A percentile compares a stretch with the other conserved stretches of the same genome.
These are phyloP conservation scores for Pythium brassicae DNA, from an alignment of 352 stramenopile species.

Conservation along the genomic window DNA sequence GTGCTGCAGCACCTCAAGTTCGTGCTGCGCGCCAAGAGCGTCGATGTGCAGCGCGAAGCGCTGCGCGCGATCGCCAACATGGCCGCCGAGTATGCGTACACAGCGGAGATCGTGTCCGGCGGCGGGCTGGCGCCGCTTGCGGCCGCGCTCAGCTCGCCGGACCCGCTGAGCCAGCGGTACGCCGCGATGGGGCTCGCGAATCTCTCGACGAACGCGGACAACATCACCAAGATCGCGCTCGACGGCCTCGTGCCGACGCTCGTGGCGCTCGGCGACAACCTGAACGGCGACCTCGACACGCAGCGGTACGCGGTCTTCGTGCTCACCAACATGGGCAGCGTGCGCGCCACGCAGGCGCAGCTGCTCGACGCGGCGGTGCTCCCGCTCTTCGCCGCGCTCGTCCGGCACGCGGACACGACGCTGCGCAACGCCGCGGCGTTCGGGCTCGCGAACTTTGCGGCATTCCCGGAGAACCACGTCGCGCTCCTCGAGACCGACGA, in stretches of 20 bases:
- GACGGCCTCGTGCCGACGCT: conserved; percentile 88
- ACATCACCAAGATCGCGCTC: conserved; percentile 88
- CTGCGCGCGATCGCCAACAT: conserved; percentile 94
- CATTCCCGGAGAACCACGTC: conserved; percentile 89
- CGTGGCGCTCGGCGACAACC: conserved; percentile 75
- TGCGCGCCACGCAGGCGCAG: conserved; percentile 77
- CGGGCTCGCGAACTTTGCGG: conserved; percentile 92
- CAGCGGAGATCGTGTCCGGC: conserved; percentile 87
- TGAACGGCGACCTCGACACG: conserved; percentile 89
- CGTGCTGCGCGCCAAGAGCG: conserved; percentile 87
- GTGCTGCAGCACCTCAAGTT: conserved; percentile 96
- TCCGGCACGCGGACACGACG: conserved; percentile 78
- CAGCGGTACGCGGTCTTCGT: conserved; percentile 92
- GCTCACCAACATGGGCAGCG: conserved; percentile 92
- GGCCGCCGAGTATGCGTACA: conserved; percentile 93
- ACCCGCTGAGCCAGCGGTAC: conserved; percentile 92
- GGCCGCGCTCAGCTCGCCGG: conserved; percentile 85
- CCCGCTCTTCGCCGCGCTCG: conserved; percentile 58
- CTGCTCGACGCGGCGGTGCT: conserved; percentile 76
- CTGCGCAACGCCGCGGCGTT: conserved; percentile 90
- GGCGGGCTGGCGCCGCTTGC: conserved; percentile 88
- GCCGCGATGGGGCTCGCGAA: conserved; percentile 95
- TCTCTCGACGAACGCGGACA: conserved; percentile 89
- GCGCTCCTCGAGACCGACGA: conserved; percentile 61
- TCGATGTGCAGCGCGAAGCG: conserved; percentile 93